Evolutionary conservation across 139 green algal species (phyloP).

Genomic region (Nannochloris sp.): DNA sequence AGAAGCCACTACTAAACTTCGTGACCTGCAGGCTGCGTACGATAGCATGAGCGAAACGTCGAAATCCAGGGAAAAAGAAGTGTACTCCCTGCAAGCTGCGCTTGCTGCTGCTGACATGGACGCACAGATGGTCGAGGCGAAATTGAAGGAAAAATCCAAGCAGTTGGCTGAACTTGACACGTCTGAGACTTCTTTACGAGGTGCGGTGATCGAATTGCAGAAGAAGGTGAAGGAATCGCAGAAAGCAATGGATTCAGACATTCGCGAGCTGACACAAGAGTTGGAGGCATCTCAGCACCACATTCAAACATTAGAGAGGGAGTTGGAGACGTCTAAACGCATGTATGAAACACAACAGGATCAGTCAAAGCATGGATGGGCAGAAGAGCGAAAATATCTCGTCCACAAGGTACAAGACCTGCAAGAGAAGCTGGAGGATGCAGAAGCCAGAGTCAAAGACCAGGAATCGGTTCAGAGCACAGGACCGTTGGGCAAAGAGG

Average conservation of each 20-base stretch:
- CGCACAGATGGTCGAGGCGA: neutral
- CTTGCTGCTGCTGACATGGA: slow-evolving; percentile 2
- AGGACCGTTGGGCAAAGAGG: slow-evolving; percentile 3
- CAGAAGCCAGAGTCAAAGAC: neutral
- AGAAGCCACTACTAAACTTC: too few relatives aligned
- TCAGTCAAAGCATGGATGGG: too few relatives aligned
- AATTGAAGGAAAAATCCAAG: neutral
- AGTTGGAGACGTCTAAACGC: too few relatives aligned
- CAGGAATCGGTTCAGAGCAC: neutral
- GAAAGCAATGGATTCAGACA: neutral
- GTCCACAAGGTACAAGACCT: too few relatives aligned
- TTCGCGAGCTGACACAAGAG: neutral
- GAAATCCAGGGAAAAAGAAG: neutral
- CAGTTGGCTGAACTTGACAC: neutral
- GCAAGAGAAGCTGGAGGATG: too few relatives aligned
- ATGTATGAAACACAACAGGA: too few relatives aligned
- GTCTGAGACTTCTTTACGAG: neutral
- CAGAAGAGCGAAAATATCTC: too few relatives aligned
- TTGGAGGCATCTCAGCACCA: too few relatives aligned
- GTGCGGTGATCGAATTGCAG: neutral
- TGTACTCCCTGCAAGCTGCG: neutral
- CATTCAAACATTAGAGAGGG: too few relatives aligned
- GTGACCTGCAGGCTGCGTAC: neutral
- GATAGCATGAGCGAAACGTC: neutral
- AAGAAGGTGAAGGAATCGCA: neutral